Base-by-base conservation (phyloP, 441 rosid genomes). In the Euphorbia neoarborescens region DNA sequence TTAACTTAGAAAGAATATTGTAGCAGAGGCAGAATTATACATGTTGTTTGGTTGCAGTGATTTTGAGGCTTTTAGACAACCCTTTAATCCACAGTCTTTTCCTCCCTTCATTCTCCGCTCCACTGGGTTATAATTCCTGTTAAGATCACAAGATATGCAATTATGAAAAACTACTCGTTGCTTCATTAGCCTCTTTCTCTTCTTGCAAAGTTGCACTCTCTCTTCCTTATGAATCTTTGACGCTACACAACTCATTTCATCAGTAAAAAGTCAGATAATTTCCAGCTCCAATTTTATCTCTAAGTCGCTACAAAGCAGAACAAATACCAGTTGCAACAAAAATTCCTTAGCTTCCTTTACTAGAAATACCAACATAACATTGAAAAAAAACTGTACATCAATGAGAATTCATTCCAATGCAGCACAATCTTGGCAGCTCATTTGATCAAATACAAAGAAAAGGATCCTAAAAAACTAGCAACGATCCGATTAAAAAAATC, bases 81-180 rank as follows among this genome's bases (percentile, higher is more conserved):
- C 88, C 78, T 76, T 92, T 0, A 73, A 73, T 65, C 72, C 65
- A 51, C 87, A 86, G 75, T 88, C 94, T 81, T 82, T 90, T 72
- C 98, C 97, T 62, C 86, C 89, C 80, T 81, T 94, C 58, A 80
- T 71, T 85, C 99, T 85, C 69, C 99, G 82, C 64, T 92, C 99
- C 75, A 90, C 84, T 1, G 98, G 99, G 75, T 92, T 88, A 78
- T 94, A 94, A 76, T 94, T 94, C 90, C 99, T 94, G 58, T 11
- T 60, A 70, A 63, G 65, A 62, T 66, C 51, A 73, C 40, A 68
- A 42, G 19, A 59, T 15, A 62, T 58, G 62, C 8, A 9, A 59
- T 9, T 60, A 56, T 13, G 7, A 78, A 78, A 75, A 70, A 67
- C 81, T 61, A 91, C 78, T 77, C 91, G 63, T 70, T 87, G 87